A percentile compares a stretch with the other conserved stretches of the same genome.
Conservation (phyloP, 805 yeast species). For the Saccharomycopsis schoenii region DNA sequence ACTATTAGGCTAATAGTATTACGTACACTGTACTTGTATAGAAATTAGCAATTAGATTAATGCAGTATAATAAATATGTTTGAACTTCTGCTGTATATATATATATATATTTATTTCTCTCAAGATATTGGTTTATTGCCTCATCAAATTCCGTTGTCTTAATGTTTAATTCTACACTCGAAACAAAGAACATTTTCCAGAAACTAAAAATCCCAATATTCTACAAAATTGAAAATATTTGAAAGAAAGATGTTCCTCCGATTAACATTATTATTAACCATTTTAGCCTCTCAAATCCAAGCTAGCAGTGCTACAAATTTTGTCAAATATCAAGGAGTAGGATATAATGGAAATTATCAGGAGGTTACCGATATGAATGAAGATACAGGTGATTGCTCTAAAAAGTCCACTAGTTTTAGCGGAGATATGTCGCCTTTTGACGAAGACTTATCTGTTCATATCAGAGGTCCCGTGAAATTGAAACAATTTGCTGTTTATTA, state of each 20-base stretch:
- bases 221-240: neutral
- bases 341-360: constrained; percentile 73
- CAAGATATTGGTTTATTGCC: no score
- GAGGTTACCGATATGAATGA: constrained; percentile 72
- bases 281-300: neutral
- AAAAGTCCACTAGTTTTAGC: constrained; percentile 43
- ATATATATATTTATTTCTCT: no score
- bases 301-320: constrained; percentile 63
- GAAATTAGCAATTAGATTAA: neutral
- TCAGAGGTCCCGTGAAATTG: constrained; percentile 80
- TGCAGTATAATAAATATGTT: neutral
- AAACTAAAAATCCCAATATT: no score
- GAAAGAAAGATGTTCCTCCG: neutral
- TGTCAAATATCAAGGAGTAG: constrained; percentile 50
- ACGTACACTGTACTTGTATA: neutral
- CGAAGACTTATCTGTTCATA: constrained; percentile 80
- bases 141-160: no score
- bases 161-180: no score
- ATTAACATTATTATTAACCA: neutral
- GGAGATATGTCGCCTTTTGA: constrained; percentile 73
- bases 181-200: no score
- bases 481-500: constrained; percentile 77
- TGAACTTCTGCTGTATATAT: neutral
- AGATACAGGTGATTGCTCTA: constrained; percentile 31
- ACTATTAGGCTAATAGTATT: neutral